Conservation (phyloP, 805 yeast species). For the Grigorovia jiainica region DNA sequence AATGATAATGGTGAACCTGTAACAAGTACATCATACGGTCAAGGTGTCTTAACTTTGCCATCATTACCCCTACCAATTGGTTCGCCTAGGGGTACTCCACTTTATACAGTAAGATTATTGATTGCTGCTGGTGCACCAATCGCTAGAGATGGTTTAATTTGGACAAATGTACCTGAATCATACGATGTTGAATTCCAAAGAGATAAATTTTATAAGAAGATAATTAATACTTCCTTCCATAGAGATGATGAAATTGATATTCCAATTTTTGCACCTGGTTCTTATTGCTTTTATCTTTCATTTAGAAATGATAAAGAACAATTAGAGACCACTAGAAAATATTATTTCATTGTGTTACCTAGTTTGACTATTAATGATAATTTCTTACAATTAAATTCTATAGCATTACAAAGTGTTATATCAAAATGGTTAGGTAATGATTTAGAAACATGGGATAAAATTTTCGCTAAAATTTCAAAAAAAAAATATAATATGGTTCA, state of each 20-base stretch:
- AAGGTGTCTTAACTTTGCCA: constrained; percentile 34
- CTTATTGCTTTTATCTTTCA: constrained; percentile 63
- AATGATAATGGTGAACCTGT: constrained; percentile 30
- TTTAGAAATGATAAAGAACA: constrained; percentile 35
- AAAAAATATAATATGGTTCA: constrained; percentile 95
- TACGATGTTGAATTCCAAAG: constrained; percentile 43
- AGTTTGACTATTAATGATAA: constrained; percentile 43
- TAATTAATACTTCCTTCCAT: constrained; percentile 50
- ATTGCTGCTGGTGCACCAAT: constrained; percentile 70
- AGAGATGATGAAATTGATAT: constrained; percentile 53
- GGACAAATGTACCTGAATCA: constrained; percentile 61
- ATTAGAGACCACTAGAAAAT: constrained; percentile 45
- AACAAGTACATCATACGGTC: constrained; percentile 23
- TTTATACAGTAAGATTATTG: constrained; percentile 47
- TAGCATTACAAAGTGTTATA: constrained; percentile 74
- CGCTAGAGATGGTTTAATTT: constrained; percentile 58
- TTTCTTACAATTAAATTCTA: constrained; percentile 62
- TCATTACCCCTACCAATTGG: constrained; percentile 30
- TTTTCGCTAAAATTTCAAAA: constrained; percentile 49
- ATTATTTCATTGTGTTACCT: constrained; percentile 75
- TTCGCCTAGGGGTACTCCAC: constrained; percentile 33
- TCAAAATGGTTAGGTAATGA: constrained; percentile 84
- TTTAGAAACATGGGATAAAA: constrained; percentile 63
- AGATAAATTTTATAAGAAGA: constrained; percentile 40
- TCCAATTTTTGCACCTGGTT: constrained; percentile 62